Base-by-base conservation (phyloP, 106 monocot species). In the Dendrobium nobile region DNA sequence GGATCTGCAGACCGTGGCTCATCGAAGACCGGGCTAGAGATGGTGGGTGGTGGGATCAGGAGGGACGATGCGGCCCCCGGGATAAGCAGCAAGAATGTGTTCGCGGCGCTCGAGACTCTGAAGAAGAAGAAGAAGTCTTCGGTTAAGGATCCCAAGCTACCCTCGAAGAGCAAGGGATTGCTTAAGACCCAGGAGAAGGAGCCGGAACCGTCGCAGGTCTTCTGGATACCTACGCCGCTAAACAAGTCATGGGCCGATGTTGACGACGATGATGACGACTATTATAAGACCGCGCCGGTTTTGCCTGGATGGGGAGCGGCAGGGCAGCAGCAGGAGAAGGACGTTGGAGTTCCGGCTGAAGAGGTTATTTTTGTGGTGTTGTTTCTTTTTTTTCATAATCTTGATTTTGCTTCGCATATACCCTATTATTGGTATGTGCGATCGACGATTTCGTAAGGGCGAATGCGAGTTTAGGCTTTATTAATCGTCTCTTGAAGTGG, bases 51-150 rank as follows among this genome's bases (percentile, higher is more conserved):
- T 47, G 89, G 89, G 22, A 77, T 78, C 56, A 77, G 67, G 33
- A 82, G 77, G 65, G 47, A 82, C 37, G 82, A 82, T 56, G 82
- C 3, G 27, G 75, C 77, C 77, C 81, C 51, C 18, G 77, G 75
- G 42, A 79, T 84, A 68, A 86, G 78, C 81, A 89, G 59, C 79
- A 89, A 20, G 74, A 89, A 89, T 72, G 86, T 86, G 43, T 89
- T 89, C 61, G 89, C 89, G 2, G 89, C 89, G 24, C 84, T 89
- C 68, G 89, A 89, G 56, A 81, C 78, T 47, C 77, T 86, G 10
- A 79, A 86, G 79, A 89, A 86, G 84, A 89, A 89, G 79, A 89
- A 86, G 82, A 89, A 89, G 65, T 54, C 85, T 72, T 73, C 85
- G 8, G 88, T 80, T 58, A 67, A 81, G 55, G 44, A 47, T 42